These are phyloP conservation scores for Leptographium galeiforme DNA, from an alignment of 2,329 filamentous ascomycete genomes.

Conservation along the genomic window DNA sequence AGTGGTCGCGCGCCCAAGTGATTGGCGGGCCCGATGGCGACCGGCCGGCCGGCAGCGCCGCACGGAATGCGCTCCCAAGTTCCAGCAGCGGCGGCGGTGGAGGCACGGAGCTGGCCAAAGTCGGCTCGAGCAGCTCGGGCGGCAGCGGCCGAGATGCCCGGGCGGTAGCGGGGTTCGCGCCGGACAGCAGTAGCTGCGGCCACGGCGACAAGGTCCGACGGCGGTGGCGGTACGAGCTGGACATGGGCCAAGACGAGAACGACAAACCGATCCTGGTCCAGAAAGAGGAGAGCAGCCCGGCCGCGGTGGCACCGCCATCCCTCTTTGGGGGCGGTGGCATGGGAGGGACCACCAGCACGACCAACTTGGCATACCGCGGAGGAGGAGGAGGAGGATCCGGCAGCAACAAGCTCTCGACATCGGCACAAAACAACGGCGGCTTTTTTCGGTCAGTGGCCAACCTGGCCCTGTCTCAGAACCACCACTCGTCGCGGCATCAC, in stretches of 20 bases:
- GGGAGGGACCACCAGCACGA: constrained; percentile 21
- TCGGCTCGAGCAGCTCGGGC: constrained; percentile 9
- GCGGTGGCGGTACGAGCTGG: constrained; percentile 80
- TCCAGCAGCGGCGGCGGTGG: constrained; percentile 15
- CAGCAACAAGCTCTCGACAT: neutral
- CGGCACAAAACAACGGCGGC: constrained; percentile 24
- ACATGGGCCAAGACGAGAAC: constrained; percentile 56
- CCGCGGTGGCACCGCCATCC: constrained; percentile 23
- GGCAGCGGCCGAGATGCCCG: neutral
- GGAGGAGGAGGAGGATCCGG: constrained; percentile 34
- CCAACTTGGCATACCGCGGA: constrained; percentile 18
- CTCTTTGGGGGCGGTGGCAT: constrained; percentile 39
- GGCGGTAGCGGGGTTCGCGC: constrained; percentile 4
- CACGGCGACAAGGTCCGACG: constrained; percentile 18
- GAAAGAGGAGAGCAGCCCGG: constrained; percentile 41
- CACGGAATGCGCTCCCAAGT: neutral
- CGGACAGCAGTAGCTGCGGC: neutral
- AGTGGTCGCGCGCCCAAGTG: constrained; percentile 48
- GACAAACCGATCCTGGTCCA: constrained; percentile 84
- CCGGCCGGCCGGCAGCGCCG: neutral
- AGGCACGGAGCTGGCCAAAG: constrained; percentile 15
- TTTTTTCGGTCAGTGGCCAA: constrained; percentile 88
- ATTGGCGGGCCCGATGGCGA: neutral
- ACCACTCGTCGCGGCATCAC: constrained; percentile 23
- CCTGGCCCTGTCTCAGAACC: constrained; percentile 35